phyloP scores from a whole-genome alignment of 345 rosid genomes.

The Camelina hispida region DNA sequence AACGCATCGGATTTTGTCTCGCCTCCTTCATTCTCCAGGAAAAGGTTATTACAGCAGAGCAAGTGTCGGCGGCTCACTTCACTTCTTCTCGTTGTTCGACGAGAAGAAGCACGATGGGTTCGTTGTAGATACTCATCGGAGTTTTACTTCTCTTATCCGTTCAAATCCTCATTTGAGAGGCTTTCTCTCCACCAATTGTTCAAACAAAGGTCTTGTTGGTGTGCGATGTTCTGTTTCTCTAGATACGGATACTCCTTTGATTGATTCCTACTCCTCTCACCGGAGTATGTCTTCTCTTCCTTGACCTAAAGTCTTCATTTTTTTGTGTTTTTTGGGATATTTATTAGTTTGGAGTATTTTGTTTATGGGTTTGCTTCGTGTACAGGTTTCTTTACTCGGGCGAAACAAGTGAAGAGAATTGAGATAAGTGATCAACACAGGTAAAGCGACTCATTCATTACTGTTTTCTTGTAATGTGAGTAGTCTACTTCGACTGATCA shows the following conservation, averaged over 20 bases:
- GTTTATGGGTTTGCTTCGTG: conserved; percentile 5
- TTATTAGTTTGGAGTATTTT: background rate
- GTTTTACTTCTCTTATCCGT: conserved; percentile 33
- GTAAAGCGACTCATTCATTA: conserved; percentile 40
- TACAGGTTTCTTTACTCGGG: conserved; percentile 73
- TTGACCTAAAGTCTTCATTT: background rate
- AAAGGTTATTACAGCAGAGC: conserved; percentile 37
- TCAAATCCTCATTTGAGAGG: conserved; percentile 42
- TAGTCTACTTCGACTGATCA: background rate
- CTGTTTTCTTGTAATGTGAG: background rate
- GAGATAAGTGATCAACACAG: conserved; percentile 80
- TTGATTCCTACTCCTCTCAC: conserved; percentile 41
- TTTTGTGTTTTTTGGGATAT: background rate
- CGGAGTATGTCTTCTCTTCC: conserved; percentile 51
- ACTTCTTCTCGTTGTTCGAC: conserved; percentile 22
- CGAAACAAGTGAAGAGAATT: conserved; percentile 74
- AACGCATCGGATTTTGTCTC: conserved; percentile 56
- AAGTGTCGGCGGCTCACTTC: conserved; percentile 38
- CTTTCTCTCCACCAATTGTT: conserved; percentile 17
- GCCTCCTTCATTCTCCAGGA: conserved; percentile 52
- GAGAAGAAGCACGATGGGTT: conserved; percentile 20
- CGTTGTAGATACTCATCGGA: conserved; percentile 39
- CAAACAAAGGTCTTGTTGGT: conserved; percentile 33
- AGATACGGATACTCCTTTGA: conserved; percentile 26
- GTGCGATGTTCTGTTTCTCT: conserved; percentile 51